Base-by-base conservation (phyloP, 2,329 filamentous ascomycete species). In the Immersiporthe knoxdaviesiana region DNA sequence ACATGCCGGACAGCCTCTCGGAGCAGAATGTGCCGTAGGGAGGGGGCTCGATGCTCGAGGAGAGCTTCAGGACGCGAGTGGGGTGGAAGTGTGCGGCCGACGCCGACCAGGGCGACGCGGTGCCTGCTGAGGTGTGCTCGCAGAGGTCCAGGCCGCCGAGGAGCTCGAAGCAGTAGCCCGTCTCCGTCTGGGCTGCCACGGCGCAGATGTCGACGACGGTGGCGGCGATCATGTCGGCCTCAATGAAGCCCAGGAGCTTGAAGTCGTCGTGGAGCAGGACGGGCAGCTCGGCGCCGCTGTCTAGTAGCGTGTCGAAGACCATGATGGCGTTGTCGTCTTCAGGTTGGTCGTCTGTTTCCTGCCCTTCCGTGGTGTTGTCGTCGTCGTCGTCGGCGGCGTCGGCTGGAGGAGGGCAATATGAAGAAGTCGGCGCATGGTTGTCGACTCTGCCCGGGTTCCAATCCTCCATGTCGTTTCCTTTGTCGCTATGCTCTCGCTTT, bases 281-380 rank as follows among this genome's bases (percentile, higher is more conserved):
- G 1, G 83, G 82, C 41, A 79, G 77, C 0, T 81, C 83, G 7
- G 82, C 79, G 61, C 83, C 83, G 50, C 77, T 79, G 72, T 85
- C 83, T 52, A 84, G 74, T 58, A 84, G 72, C 24, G 77, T 78
- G 41, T 75, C 72, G 69, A 79, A 79, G 59, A 74, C 73, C 27
- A 80, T 64, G 50, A 72, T 72, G 2, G 79, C 77, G 3, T 74
- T 75, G 18, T 73, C 32, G 12, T 64, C 59, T 67, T 74, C 70
- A 27, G 24, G 6, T 2, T 47, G 44, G 21, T 47, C 16, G 18
- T n/a, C 8, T 35, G 30, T 18, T 6, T 27, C 3, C 27, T 32
- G 24, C 24, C 32, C 5, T 21, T 62, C 35, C 1, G 16, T 62
- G 24, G 8, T 70, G 63, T 65, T 27, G 60, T 10, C 32, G 10